phyloP scores from a whole-genome alignment of 2,329 filamentous ascomycete species.

The Penicillium sp. region DNA sequence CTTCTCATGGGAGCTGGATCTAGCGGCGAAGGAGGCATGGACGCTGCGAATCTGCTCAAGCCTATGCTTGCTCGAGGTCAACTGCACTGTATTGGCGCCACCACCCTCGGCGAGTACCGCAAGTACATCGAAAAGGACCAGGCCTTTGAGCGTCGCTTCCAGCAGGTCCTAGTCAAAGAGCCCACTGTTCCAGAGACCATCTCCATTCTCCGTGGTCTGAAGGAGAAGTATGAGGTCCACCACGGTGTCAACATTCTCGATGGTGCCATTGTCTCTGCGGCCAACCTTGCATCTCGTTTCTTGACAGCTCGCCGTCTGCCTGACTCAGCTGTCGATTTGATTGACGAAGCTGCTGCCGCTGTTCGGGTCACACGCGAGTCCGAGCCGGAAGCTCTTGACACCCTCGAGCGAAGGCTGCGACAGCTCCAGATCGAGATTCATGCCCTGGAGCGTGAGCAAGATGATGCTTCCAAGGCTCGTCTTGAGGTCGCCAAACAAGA shows the following conservation, averaged over 20 bases:
- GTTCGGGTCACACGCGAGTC: conserved; percentile 94
- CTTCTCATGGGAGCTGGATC: conserved; percentile 95
- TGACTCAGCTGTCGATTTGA: conserved; percentile 92
- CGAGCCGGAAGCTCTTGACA: conserved; percentile 93
- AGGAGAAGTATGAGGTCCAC: conserved; percentile 97
- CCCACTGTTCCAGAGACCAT: conserved; percentile 84
- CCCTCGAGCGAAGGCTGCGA: conserved; percentile 81
- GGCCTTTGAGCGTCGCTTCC: conserved; percentile 96
- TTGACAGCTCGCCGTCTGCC: conserved; percentile 86
- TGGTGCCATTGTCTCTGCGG: conserved; percentile 83
- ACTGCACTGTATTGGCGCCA: conserved; percentile 96
- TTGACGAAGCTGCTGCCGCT: conserved; percentile 95
- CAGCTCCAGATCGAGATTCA: conserved; percentile 98
- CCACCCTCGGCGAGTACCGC: conserved; percentile 89
- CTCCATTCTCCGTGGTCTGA: conserved; percentile 95
- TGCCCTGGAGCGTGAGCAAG: conserved; percentile 87
- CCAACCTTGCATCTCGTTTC: conserved; percentile 90
- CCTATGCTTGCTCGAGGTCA: conserved; percentile 97
- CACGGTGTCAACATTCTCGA: conserved; percentile 97
- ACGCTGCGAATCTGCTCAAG: conserved; percentile 95
- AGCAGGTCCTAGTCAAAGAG: conserved; percentile 96
- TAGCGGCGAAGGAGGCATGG: conserved; percentile 96
- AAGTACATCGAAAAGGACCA: conserved; percentile 99
- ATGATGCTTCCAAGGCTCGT: conserved; percentile 83
- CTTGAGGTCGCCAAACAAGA: conserved; percentile 82